Evolutionary conservation across 768 basidiomycete species (phyloP).

Genomic region (Aureoboletus auriporus): DNA sequence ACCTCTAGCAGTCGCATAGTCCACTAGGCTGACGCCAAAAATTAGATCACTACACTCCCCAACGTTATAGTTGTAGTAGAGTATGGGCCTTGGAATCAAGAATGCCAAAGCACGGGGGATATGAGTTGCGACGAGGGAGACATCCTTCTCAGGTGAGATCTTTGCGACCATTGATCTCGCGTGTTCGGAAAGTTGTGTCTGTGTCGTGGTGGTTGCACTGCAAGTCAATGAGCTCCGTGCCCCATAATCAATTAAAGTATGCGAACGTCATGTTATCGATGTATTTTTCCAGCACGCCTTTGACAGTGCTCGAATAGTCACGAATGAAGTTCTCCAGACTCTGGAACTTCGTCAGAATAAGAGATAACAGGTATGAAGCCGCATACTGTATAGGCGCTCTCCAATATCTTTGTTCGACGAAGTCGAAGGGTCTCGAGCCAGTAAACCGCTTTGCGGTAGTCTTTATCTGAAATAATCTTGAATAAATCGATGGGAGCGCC

Average conservation of each 20-base stretch:
- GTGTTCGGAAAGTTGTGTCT: constrained; percentile 68
- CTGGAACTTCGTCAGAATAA: constrained; percentile 35
- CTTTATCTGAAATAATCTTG: constrained; percentile 56
- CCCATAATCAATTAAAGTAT: neutral
- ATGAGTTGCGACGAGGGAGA: constrained; percentile 47
- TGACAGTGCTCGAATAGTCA: constrained; percentile 64
- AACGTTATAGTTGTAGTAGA: constrained; percentile 76
- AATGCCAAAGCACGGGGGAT: constrained; percentile 61
- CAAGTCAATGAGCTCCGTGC: neutral
- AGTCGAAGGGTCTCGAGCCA: constrained; percentile 90
- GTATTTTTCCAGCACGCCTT: constrained; percentile 65
- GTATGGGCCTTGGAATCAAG: constrained; percentile 63
- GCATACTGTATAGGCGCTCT: constrained; percentile 74
- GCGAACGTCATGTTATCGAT: constrained; percentile 69
- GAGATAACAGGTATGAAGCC: neutral
- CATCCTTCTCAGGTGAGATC: constrained; percentile 71
- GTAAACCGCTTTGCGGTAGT: constrained; percentile 86
- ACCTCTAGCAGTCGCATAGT: constrained; percentile 81
- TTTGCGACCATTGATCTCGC: constrained; percentile 56
- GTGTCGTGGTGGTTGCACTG: constrained; percentile 76
- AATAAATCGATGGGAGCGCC: neutral
- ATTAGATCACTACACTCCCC: constrained; percentile 87
- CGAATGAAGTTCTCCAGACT: constrained; percentile 77
- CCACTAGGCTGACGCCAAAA: constrained; percentile 83
- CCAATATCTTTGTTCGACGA: constrained; percentile 74